Evolutionary conservation across 2,329 filamentous ascomycete genomes (phyloP), one percentile per base, ranked within the genome.

Genomic region (Penicillium crustosum): DNA sequence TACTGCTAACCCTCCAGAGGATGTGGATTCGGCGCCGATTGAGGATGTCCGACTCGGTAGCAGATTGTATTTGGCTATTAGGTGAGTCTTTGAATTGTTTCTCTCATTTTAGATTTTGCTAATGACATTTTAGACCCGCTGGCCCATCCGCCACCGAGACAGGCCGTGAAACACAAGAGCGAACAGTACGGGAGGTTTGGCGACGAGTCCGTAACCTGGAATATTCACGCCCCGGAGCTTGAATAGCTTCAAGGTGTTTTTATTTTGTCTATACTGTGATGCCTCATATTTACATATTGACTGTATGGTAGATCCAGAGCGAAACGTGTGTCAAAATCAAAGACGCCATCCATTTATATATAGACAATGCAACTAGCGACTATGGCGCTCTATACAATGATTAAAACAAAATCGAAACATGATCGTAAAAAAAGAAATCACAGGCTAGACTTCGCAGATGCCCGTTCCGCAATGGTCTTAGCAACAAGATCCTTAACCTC

Each of bases 151-250:
- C 76, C 3, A 81, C 73, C 0, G 89, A 91, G 68, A 86, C 85
- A 2, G 88, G 81, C 7, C 81, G 86, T 17, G 78, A 90, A 67
- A 79, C 82, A 9, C 89, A 92, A 66, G 88, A 91, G 64, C 79
- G 89, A 58, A 83, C 87, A 0, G 87, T 90, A 2, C 79, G 88
- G 43, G 88, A 90, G 66, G 86, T 89, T 1, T 92, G 89, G 89
- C 83, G 82, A 62, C 80, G 89, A 35, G 89, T 91, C 6, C 77
- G 82, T 50, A 75, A 80, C 13, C 73, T 92, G 54, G 86, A 90
- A 65, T 92, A 91, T 69, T 76, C 77, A 25, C 79, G 89, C 21
- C 89, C 87, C 1, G 87, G 87, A 1, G 81, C 77, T 51, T 84
- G 61, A 71, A 41, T 13, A 27, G 43, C 45, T 51, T 45, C 45